Base-by-base conservation (phyloP, 1,284 basidiomycete genomes). In the Meripilus lineatus region DNA sequence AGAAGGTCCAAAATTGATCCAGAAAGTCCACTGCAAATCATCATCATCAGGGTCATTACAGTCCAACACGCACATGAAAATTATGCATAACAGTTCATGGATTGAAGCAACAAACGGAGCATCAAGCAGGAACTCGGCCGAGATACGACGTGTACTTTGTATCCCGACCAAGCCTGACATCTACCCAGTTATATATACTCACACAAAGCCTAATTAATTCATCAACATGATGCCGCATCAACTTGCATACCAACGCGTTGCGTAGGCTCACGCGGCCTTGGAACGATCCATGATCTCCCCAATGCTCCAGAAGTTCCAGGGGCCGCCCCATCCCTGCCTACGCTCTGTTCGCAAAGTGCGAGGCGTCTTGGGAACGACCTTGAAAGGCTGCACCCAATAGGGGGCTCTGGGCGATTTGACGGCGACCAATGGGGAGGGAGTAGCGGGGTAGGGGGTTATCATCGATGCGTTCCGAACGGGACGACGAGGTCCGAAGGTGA, bases 281-380 rank as follows among this genome's bases (percentile, higher is more conserved):
- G 28, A 30, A 30, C 28, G 47, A 28, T 52, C 57, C 13, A 58
- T 55, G 22, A 49, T 44, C 11, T 42, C 42, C 3, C 47, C 51
- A 42, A 59, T 49, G 43, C 42, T 52, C 6, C 57, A 57, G 25
- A 48, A 33, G 26, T 52, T 47, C 61, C 59, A 61, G 40, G 50
- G 37, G 17, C 61, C 61, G 5, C 58, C 57, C 61, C 59, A 63
- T 1, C 61, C 61, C 49, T 58, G 57, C 34, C 61, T 52, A 14
- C 58, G 49, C 45, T 63, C 58, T 22, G 48, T 50, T 2, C 58
- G 39, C 25, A 53, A 44, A 44, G 59, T 61, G 3, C 55, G 44
- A 20, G 59, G 59, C 6, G 60, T 62, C 42, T 54, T 50, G 17
- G 58, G 54, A 18, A 17, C 8, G 22, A 47, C 40, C 5, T 42